Evolutionary conservation across 192 early-diverging fungal species (phyloP).

Genomic region (Entomortierella chlamydospora): DNA sequence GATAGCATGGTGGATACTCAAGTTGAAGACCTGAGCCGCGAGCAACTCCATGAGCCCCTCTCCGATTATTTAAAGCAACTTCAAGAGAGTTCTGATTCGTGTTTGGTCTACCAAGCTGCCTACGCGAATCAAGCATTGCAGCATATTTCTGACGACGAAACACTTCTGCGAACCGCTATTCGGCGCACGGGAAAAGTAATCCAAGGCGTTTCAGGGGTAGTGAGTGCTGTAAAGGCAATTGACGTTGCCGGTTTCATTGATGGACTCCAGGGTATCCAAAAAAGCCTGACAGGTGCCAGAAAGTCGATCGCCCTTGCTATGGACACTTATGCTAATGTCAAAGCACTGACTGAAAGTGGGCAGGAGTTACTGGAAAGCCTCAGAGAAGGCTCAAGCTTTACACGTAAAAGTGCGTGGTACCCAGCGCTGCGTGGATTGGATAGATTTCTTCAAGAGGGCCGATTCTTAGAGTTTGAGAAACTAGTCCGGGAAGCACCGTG

Average conservation of each 20-base stretch:
- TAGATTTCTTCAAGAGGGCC: background rate
- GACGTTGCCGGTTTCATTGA: too few relatives aligned
- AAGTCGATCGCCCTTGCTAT: too few relatives aligned
- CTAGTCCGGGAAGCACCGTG: background rate
- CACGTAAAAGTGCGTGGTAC: conserved; percentile 2
- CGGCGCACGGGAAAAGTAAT: too few relatives aligned
- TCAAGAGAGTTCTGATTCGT: background rate
- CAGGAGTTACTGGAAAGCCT: background rate
- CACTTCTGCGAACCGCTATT: background rate
- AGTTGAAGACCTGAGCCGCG: background rate
- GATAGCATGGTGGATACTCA: background rate
- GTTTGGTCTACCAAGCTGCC: background rate
- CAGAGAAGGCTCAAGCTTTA: background rate
- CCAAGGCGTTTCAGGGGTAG: too few relatives aligned
- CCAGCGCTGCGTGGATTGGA: background rate
- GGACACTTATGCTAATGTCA: too few relatives aligned
- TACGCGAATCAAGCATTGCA: conserved; percentile 4
- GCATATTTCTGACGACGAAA: conserved; percentile 4
- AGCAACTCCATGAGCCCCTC: background rate
- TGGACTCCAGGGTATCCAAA: too few relatives aligned
- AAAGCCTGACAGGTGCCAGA: too few relatives aligned
- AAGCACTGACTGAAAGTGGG: background rate
- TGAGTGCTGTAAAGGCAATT: too few relatives aligned
- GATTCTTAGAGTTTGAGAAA: background rate
- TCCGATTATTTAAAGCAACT: background rate